A percentile compares a stretch with the other conserved stretches of the same genome.
phyloP scores from a whole-genome alignment of 768 basidiomycete genomes.

The Auricularia cornea region DNA sequence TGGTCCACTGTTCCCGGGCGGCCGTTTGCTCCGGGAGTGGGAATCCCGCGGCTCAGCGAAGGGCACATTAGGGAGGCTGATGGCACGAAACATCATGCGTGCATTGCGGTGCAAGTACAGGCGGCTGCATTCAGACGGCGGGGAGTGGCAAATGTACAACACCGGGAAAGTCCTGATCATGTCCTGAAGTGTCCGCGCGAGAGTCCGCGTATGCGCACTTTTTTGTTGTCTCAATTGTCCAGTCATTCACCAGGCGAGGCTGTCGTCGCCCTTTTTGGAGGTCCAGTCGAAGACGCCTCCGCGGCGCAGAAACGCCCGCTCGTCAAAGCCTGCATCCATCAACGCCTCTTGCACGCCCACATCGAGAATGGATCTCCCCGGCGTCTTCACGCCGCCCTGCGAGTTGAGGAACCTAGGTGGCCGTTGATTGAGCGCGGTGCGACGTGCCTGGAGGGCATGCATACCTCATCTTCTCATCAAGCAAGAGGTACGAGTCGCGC shows the following conservation, averaged over 20 bases:
- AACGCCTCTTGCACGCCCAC: constrained; percentile 27
- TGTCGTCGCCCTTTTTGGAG: constrained; percentile 1
- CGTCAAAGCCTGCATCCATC: constrained; percentile 28
- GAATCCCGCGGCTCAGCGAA: too few species aligned
- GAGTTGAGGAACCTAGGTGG: constrained; percentile 24
- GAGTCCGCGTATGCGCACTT: too few species aligned
- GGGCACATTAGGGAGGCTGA: too few species aligned
- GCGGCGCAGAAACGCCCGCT: constrained; percentile 21
- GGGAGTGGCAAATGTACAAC: too few species aligned
- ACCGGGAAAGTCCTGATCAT: too few species aligned
- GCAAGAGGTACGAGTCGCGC: constrained; percentile 29
- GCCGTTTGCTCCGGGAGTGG: too few species aligned
- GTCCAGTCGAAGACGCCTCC: constrained; percentile 32
- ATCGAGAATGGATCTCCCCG: constrained; percentile 25
- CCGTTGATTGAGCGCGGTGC: not conserved
- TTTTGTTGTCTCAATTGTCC: too few species aligned
- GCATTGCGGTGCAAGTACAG: too few species aligned
- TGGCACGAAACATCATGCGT: too few species aligned
- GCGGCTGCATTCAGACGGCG: too few species aligned
- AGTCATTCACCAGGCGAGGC: not conserved
- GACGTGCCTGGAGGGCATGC: not conserved
- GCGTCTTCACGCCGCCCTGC: constrained; percentile 21
- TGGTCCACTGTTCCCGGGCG: too few species aligned
- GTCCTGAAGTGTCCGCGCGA: too few species aligned
- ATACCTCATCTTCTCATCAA: constrained; percentile 31